Evolutionary conservation across 495 filamentous ascomycete species (phyloP), one percentile per base, ranked within the genome.

Genomic region (Aspergillus incahuasiensis): DNA sequence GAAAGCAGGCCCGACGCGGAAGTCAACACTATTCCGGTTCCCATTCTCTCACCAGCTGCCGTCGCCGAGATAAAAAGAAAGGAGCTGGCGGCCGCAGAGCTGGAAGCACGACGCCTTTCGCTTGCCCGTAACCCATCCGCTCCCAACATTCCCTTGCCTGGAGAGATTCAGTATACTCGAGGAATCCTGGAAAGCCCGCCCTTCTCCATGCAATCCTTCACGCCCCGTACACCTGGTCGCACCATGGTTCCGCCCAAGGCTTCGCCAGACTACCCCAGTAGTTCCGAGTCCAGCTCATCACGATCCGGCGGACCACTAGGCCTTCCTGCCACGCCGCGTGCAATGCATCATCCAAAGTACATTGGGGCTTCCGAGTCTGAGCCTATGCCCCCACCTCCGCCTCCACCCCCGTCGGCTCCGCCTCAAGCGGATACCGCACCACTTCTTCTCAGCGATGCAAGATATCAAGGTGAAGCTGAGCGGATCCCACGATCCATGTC

Each of bases 51-150:
- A 1, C 65, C 66, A 8, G 58, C 68, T 24, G 68, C 64, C 22
- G 41, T 73, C 6, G 63, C 68, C 0, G 74, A 76, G 46, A 66
- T 63, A 56, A 72, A 59, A 41, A 86, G 86, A 70, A 90, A 87
- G 70, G 89, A 92, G 60, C 71, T 86, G 22, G 91, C 91, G 13
- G 89, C 89, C 7, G 86, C 86, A 50, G 91, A 96, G 70, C 79
- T 96, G 21, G 91, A 96, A 72, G 88, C 91, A 55, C 83, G 91
- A 18, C 82, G 91, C 43, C 81, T 88, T 58, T 96, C 91, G 20
- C 81, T 96, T 13, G 88, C 89, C 2, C 78, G 86, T 11, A 82
- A 90, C 57, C 87, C 88, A 16, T 88, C 87, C 18, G 90, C 85
- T 4, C 89, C 90, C 0, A 78, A 84, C 5, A 94, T 95, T 62